phyloP scores from a whole-genome alignment of 805 yeast species.

The Cephaloascus albidus region DNA sequence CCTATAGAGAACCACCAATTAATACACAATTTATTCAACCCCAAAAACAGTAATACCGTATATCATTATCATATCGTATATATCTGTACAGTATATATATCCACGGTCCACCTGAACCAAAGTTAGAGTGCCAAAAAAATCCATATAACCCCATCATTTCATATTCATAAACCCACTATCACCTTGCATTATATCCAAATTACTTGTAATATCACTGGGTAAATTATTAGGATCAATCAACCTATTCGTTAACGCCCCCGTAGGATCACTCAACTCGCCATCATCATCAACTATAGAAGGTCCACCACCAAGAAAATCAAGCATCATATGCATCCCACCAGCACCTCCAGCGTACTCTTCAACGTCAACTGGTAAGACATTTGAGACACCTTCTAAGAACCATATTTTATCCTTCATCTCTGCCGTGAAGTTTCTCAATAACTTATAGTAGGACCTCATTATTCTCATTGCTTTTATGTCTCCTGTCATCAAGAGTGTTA shows the following conservation, averaged over 20 bases:
- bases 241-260: constrained; percentile 33
- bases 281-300: constrained; percentile 26
- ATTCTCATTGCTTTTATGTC: constrained; percentile 85
- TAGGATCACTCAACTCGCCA: constrained; percentile 31
- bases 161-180: constrained; percentile 30
- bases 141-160: constrained; percentile 9
- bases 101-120: too few species aligned
- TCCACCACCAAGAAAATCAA: constrained; percentile 74
- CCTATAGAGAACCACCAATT: too few species aligned
- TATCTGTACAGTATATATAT: too few species aligned
- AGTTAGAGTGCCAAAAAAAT: too few species aligned
- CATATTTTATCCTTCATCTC: constrained; percentile 87
- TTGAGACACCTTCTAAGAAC: constrained; percentile 88
- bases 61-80: too few species aligned
- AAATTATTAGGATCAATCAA: constrained; percentile 44
- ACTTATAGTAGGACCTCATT: constrained; percentile 79
- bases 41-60: too few species aligned
- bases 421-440: constrained; percentile 71
- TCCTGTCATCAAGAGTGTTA: constrained; percentile 72
- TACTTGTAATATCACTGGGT: constrained; percentile 46
- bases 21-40: too few species aligned
- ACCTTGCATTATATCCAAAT: constrained; percentile 41
- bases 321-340: constrained; percentile 89
- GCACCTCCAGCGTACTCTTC: constrained; percentile 83
- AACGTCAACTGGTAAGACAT: constrained; percentile 83